Evolutionary conservation across 805 yeast genomes (phyloP).

Genomic region (Candida maltosa): DNA sequence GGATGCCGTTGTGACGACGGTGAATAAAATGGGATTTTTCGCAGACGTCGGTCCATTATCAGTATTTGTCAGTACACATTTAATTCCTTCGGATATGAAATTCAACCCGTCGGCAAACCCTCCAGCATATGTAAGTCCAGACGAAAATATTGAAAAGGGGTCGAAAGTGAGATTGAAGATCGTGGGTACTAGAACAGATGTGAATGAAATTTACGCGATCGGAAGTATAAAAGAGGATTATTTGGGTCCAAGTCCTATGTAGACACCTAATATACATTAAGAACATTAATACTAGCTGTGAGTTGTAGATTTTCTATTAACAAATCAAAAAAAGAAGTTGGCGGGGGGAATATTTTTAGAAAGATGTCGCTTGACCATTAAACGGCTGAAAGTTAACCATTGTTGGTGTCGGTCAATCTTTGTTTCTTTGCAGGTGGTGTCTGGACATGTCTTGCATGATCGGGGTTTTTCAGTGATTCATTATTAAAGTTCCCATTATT

Average conservation of each 20-base stretch:
- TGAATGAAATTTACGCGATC: constrained; percentile 93
- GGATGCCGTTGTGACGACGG: constrained; percentile 92
- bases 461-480: too few relatives aligned
- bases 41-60: constrained; percentile 97
- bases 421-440: too few relatives aligned
- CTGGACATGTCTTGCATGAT: too few relatives aligned
- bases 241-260: constrained; percentile 71
- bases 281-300: too few relatives aligned
- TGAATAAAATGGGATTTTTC: constrained; percentile 92
- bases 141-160: constrained; percentile 92
- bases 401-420: too few relatives aligned
- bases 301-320: too few relatives aligned
- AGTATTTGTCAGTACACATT: constrained; percentile 90
- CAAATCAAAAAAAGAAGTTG: too few relatives aligned
- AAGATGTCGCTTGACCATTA: too few relatives aligned
- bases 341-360: too few relatives aligned
- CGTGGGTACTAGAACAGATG: constrained; percentile 96
- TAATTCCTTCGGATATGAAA: constrained; percentile 90
- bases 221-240: constrained; percentile 98
- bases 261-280: too few relatives aligned
- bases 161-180: constrained; percentile 91
- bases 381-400: too few relatives aligned
- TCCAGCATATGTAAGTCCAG: constrained; percentile 95
- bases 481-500: too few relatives aligned
- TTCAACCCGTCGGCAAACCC: constrained; percentile 96